A percentile compares a stretch with the other conserved stretches of the same genome.
These are phyloP conservation scores for Chloropicon primus DNA, from an alignment of 139 green algal genomes.

Conservation along the genomic window DNA sequence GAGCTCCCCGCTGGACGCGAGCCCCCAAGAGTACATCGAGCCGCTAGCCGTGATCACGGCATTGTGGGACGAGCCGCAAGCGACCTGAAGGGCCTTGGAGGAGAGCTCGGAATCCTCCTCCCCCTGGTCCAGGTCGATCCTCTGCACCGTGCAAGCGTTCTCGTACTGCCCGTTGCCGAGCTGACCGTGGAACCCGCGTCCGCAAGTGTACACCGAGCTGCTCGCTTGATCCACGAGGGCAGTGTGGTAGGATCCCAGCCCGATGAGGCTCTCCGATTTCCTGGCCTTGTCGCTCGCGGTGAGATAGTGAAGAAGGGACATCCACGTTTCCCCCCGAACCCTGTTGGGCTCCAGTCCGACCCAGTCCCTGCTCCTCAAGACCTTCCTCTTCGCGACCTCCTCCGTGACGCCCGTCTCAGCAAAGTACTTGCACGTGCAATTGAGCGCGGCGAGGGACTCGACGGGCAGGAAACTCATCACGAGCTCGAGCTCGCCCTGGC, in stretches of 20 bases:
- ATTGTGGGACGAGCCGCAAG: conserved; percentile 41
- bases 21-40: conserved; percentile 62
- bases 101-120: conserved; percentile 1
- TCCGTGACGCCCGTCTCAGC: not conserved
- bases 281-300: not conserved
- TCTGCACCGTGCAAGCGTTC: not conserved
- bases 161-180: conserved; percentile 39
- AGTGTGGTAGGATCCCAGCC: not conserved
- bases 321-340: not conserved
- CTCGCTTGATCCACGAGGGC: not conserved
- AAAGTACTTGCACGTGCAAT: not conserved
- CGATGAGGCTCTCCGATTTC: not conserved
- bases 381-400: not conserved
- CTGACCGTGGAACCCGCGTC: conserved; percentile 68
- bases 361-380: not conserved
- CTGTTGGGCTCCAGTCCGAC: not conserved
- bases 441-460: not conserved
- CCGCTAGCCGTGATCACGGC: conserved; percentile 43
- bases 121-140: not conserved
- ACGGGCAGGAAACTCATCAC: not conserved
- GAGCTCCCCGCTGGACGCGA: conserved; percentile 57
- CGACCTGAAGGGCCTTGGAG: conserved; percentile 28
- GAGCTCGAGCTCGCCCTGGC: not conserved
- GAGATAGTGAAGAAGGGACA: not conserved
- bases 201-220: conserved; percentile 10